Base-by-base conservation (phyloP, 257 asterid genomes). In the Scutellaria baicalensis region DNA sequence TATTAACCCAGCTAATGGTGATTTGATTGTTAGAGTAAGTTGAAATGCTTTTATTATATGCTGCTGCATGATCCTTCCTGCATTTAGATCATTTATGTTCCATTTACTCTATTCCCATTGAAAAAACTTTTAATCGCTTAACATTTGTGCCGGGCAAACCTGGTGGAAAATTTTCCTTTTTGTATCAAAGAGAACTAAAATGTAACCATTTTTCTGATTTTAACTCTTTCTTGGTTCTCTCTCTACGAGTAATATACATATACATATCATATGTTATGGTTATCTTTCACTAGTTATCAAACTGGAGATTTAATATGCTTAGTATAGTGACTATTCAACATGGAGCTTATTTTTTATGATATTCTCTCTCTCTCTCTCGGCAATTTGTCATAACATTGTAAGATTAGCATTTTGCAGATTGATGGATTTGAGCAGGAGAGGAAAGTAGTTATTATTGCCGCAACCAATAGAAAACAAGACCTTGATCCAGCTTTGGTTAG, bases 401-500 rank as follows among this genome's bases (percentile, higher is more conserved):
- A 61, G 16, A 51, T 58, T 49, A 69, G 44, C 38, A 50, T 66
- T 11, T 52, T 84, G 88, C 89, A 93, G 99, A 93, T 93, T 66
- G 99, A 93, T 82, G 97, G 96, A 68, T 93, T 93, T 79, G 97
- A 93, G 93, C 96, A 91, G 82, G 96, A 93, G 65, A 91, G 84
- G 82, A 83, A 87, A 83, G 93, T 93, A 45, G 97, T 93, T 20
- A 95, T 91, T 43, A 83, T 93, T 80, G 99, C 97, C 76, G 99
- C 99, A 73, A 93, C 97, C 66, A 93, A 89, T 76, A 84, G 99
- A 78, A 93, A 91, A 72, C 93, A 89, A 74, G 99, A 93, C 79
- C 97, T 93, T 65, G 99, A 91, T 84, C 96, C 96, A 36, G 99
- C 99, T 65, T 81, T 93, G 72, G 83, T 89, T 68, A 93, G 99